Conservation (phyloP, 805 yeast species). For the Metschnikowia orientalis region DNA sequence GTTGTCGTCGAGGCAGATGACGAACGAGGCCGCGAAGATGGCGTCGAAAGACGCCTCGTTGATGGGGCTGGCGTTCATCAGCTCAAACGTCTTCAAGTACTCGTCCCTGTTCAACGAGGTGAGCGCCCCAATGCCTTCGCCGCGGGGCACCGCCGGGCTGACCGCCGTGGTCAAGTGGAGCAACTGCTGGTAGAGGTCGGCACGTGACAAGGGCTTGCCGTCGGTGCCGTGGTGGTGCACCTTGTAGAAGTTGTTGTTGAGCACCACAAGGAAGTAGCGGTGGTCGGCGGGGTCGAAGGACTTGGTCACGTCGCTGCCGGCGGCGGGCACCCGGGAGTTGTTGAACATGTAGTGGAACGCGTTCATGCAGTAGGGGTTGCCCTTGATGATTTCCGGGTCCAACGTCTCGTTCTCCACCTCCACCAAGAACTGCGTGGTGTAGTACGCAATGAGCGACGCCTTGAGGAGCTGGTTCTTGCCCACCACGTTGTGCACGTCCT, state of each 20-base stretch:
- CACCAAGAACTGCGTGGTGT: constrained; percentile 64
- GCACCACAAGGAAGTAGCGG: constrained; percentile 66
- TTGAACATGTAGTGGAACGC: constrained; percentile 89
- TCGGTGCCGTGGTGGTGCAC: constrained; percentile 52
- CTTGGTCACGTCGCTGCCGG: constrained; percentile 58
- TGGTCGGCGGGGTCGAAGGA: constrained; percentile 47
- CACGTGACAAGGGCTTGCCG: constrained; percentile 43
- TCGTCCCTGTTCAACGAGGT: constrained; percentile 83
- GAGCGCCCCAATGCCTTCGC: constrained; percentile 67
- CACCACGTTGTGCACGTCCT: constrained; percentile 54
- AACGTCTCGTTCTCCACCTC: constrained; percentile 65
- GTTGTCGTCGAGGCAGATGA: constrained; percentile 71
- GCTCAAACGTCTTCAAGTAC: constrained; percentile 60
- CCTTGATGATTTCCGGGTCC: constrained; percentile 75
- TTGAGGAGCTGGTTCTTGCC: constrained; percentile 65
- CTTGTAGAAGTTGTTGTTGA: constrained; percentile 78
- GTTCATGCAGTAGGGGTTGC: constrained; percentile 90
- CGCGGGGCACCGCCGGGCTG: constrained; percentile 32
- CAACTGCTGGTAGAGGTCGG: constrained; percentile 55
- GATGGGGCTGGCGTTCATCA: constrained; percentile 54
- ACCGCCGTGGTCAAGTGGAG: constrained; percentile 45
- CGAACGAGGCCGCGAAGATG: constrained; percentile 74
- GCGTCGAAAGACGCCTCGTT: constrained; percentile 60
- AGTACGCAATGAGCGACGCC: constrained; percentile 68
- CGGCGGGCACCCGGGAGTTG: constrained; percentile 75